Conservation (phyloP, 2,329 filamentous ascomycete genomes). For the Penicillium aurantiogriseum region DNA sequence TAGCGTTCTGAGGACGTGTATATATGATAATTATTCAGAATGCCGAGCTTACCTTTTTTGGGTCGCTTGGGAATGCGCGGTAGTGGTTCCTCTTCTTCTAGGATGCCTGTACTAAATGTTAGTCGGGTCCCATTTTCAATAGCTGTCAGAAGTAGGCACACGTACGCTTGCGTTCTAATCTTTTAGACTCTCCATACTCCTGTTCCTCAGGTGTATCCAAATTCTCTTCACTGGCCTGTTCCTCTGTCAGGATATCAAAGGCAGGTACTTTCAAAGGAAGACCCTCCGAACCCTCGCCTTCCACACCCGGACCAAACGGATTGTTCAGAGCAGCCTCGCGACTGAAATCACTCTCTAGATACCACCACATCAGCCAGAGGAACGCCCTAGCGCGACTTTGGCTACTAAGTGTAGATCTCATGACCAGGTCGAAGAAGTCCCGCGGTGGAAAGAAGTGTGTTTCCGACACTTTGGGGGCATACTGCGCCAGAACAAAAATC, state of each 20-base stretch:
- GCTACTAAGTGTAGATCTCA: slow-evolving; percentile 82
- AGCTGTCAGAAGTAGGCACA: not conserved
- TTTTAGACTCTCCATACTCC: slow-evolving; percentile 50
- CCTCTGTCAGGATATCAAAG: slow-evolving; percentile 49
- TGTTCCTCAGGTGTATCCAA: slow-evolving; percentile 50
- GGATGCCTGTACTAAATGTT: slow-evolving; percentile 36
- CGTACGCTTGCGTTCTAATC: slow-evolving; percentile 48
- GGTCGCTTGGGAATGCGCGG: slow-evolving; percentile 46
- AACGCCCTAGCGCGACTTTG: slow-evolving; percentile 82
- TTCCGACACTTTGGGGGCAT: slow-evolving; percentile 87
- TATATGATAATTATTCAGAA: not conserved
- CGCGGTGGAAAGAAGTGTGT: slow-evolving; percentile 79
- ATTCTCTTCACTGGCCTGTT: slow-evolving; percentile 52
- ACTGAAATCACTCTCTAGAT: slow-evolving; percentile 92
- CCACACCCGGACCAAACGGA: slow-evolving; percentile 68
- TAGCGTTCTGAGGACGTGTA: not conserved
- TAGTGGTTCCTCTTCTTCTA: slow-evolving; percentile 49
- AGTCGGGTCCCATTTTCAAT: slow-evolving; percentile 4
- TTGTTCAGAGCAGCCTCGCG: slow-evolving; percentile 84
- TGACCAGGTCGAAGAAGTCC: slow-evolving; percentile 96
- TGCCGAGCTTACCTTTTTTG: slow-evolving; percentile 39
- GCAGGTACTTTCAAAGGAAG: slow-evolving; percentile 49
- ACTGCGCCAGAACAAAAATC: slow-evolving; percentile 89
- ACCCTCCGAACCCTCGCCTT: slow-evolving; percentile 44
- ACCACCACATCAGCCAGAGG: slow-evolving; percentile 99